Evolutionary conservation across 306 rosid genomes (phyloP), one percentile per base, ranked within the genome.

Genomic region (Vigna nakashimae): DNA sequence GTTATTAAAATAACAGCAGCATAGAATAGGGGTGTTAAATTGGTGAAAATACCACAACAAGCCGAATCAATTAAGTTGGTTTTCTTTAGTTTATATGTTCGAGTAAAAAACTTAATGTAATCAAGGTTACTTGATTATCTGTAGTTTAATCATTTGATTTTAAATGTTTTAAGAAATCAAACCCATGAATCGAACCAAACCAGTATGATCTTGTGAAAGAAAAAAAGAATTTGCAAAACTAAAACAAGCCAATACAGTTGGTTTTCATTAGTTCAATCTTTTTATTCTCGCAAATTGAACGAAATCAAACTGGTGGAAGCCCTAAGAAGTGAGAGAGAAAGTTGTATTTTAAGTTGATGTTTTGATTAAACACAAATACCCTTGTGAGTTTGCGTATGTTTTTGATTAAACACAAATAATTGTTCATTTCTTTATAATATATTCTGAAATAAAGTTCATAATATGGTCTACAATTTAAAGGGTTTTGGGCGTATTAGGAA

Each of bases 321-420:
- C 43, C 12, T 32, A 28, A 58, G 65, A 55, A 52, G 42, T 40
- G 55, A 12, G 13, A 40, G 73, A 68, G 16, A 77, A 28, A 30
- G 32, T n/a, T 36, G 38, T 68, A 17, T 32, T 32, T 18, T 28
- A 42, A 69, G 3, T 42, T 69, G 75, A 28, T 67, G 11, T 62
- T 30, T 28, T 32, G 12, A 32, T 40, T 65, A 56, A 77, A 67
- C 22, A n/a, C 69, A 56, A 55, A 52, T 40, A 28, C 12, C 45
- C 57, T 72, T 26, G 14, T 69, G 52, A 62, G 58, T 70, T 2
- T 59, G 77, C 48, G 14, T 66, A n/a, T 78, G 13, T 62, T 30
- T 20, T 28, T 32, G 2, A 32, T 40, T 65, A 56, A 77, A 67
- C 16, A n/a, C 69, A 56, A 55, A 52, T 40, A 28, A n/a, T 79